Evolutionary conservation across 345 rosid genomes (phyloP), one percentile per base, ranked within the genome.

Genomic region (Euclidium syriacum): DNA sequence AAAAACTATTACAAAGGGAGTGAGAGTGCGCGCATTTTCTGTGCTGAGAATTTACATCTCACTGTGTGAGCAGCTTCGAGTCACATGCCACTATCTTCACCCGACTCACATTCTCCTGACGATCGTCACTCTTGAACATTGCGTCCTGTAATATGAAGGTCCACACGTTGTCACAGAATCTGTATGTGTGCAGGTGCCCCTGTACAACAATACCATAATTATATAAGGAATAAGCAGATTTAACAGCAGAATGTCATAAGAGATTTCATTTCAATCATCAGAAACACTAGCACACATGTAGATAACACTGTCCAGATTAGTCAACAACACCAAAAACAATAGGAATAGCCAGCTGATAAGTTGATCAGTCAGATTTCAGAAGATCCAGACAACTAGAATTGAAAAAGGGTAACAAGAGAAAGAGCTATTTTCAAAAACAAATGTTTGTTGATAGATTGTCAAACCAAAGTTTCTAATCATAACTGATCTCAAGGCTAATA

Each of bases 111-210:
- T 3, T 52, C 82, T 95, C 96, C 48, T 17, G 79, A 14, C 67
- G 18, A 0, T 88, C 99, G 5, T 95, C 96, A 17, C 26, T 70
- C 81, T 90, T 90, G 73, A 95, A 90, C 62, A 20, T 0, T 0
- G 91, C 96, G 42, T 79, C 65, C 68, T 85, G 96, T 64, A 95
- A 74, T 73, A 95, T 90, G 82, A 95, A 95, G 41, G 99, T 95
- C 99, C 99, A 95, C 11, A 95, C 96, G 25, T 88, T 88, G 92
- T 95, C 99, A 64, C 99, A 90, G 83, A 90, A 94, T 76, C 99
- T 85, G 76, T 94, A 94, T 10, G 96, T 94, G 80, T 94, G 99
- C 63, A 95, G 79, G 77, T 95, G 99, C 29, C 99, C 99, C 99
- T 90, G 86, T 22, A 42, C 16, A 12, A 65, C 26, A 5, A 52